Evolutionary conservation across 371 early-diverging fungal species (phyloP), one percentile per base, ranked within the genome.

Genomic region (Mortierella sp.): DNA sequence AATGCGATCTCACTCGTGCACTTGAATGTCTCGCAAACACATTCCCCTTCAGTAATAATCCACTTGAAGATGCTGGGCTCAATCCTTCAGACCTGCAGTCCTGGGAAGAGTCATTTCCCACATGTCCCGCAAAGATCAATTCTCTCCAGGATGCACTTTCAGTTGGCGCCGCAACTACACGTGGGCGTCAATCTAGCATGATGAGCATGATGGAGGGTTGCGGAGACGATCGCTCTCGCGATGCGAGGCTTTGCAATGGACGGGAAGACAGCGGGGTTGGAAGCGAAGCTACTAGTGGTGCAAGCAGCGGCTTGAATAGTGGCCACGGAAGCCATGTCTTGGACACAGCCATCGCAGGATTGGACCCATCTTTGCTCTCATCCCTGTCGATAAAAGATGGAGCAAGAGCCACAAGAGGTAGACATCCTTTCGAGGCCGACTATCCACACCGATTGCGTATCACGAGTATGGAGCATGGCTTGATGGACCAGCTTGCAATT

Each of bases 391-490:
- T 78, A 54, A 54, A 67, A 18, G 65, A 68, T n/a, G 62, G 51
- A 45, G 30, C 32, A 16, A 52, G 57, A 43, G 64, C 64, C 30
- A 47, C 62, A 51, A 66, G 66, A 26, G 61, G 61, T 47, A 58
- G 59, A 12, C 67, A 63, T 43, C 68, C 68, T 4, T 77, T 72
- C 55, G 28, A 65, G 18, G 69, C 66, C 55, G 62, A 68, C 39
- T 72, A 58, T 24, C 61, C 80, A 28, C 54, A 79, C 52, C 70
- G 65, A 20, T 52, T 79, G 26, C 80, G 71, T 49, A 75, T 74
- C 66, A 75, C 75, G 32, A 75, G 80, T 37, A 69, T 75, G 80
- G 80, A 79, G 30, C 64, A 75, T 65, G 75, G 75, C 55, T 54
- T 79, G n/a, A 70, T 70, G 74, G 74, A 70, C 47, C 57, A 70